These are phyloP conservation scores for Helichrysum umbraculigerum DNA, from an alignment of 129 eudicot species.

Conservation along the genomic window DNA sequence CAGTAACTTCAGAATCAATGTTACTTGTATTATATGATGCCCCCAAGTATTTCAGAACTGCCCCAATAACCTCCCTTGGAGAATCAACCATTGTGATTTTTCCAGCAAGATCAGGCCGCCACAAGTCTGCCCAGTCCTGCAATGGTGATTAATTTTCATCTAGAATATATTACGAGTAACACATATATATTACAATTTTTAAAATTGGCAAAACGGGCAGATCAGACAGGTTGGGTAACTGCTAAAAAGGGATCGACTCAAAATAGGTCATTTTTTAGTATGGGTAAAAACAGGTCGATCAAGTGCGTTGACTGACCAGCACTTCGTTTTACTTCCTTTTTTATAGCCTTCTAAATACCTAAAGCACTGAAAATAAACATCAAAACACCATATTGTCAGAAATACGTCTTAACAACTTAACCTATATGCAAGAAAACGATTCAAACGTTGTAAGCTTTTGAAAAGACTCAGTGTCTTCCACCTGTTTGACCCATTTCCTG, in stretches of 20 bases:
- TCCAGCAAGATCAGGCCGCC: constrained; percentile 95
- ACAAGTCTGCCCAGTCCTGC: constrained; percentile 97
- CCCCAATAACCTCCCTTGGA: constrained; percentile 89
- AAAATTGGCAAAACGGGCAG: not conserved
- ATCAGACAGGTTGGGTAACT: not conserved
- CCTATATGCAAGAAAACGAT: not conserved
- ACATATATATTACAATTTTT: not conserved
- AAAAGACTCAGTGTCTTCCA: not conserved
- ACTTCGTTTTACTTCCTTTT: not conserved
- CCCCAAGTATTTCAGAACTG: constrained; percentile 85
- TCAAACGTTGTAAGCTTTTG: constrained; percentile 7
- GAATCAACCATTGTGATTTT: constrained; percentile 91
- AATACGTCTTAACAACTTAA: no score
- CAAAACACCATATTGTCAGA: no score
- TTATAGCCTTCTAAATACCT: not conserved
- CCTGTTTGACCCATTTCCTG: not conserved
- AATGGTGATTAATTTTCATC: constrained; percentile 3
- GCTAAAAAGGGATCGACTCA: not conserved
- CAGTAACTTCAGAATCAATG: constrained; percentile 66
- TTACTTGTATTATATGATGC: constrained; percentile 81
- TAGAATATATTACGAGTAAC: not conserved
- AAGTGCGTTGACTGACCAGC: not conserved
- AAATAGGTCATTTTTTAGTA: not conserved
- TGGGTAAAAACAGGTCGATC: not conserved
- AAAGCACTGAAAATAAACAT: not conserved